Evolutionary conservation across 768 basidiomycete species (phyloP).

Genomic region (Candolleomyces efflorescens): DNA sequence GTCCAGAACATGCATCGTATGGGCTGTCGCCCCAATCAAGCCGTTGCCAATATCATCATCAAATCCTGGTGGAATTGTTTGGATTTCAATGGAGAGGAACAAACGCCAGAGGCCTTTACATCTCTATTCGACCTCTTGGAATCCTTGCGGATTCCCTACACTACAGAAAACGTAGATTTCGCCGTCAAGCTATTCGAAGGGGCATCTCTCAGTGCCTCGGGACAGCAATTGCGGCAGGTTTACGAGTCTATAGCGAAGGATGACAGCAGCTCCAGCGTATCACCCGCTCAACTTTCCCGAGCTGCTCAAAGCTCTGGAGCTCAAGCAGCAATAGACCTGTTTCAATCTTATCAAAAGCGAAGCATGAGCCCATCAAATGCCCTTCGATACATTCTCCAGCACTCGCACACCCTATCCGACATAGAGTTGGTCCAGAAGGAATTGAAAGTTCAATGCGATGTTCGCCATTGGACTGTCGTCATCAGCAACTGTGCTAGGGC

Average conservation of each 20-base stretch:
- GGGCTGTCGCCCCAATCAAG: conserved; percentile 34
- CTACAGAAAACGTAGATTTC: neutral
- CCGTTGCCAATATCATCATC: conserved; percentile 48
- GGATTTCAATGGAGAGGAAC: conserved; percentile 20
- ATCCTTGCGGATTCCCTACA: neutral
- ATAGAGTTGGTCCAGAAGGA: conserved; percentile 37
- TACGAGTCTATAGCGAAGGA: neutral
- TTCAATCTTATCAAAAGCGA: conserved; percentile 13
- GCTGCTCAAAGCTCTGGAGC: conserved; percentile 25
- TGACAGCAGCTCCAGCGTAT: conserved; percentile 6
- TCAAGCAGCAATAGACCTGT: conserved; percentile 29
- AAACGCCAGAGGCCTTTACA: conserved; percentile 31
- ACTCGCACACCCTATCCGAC: conserved; percentile 36
- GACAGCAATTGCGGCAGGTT: neutral
- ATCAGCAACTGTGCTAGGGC: conserved; percentile 45
- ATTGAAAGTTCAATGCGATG: conserved; percentile 35
- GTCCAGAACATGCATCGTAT: conserved; percentile 9
- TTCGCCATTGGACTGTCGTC: conserved; percentile 50
- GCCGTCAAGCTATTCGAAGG: neutral
- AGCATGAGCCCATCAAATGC: neutral
- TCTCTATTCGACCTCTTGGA: conserved; percentile 8
- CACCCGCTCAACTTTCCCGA: conserved; percentile 14
- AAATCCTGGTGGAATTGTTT: conserved; percentile 34
- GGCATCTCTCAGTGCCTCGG: neutral
- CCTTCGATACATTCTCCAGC: conserved; percentile 30